Base-by-base conservation (phyloP, 1,284 basidiomycete species). In the Leccinum griseonigrum region DNA sequence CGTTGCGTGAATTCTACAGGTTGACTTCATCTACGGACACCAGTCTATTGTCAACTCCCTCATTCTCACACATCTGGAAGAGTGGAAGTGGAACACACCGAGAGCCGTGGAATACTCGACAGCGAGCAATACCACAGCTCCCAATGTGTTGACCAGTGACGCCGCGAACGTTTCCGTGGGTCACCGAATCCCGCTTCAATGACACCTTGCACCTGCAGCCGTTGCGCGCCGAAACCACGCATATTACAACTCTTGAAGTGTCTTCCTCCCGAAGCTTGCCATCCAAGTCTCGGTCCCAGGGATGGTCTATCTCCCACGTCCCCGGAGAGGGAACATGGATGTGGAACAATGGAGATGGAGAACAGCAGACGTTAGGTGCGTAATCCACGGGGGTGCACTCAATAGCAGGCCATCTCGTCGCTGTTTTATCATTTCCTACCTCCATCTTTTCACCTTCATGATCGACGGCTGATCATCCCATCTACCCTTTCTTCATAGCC, bases 1-100 rank as follows among this genome's bases (percentile, higher is more conserved):
- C 84, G 36, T 79, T 85, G 69, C 85, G 79, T 13, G 90, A 90
- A 64, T 97, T 98, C 74, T 95, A 95, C 73, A 90, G 4, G 88
- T 99, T 72, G 95, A 98, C 75, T 99, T 73, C 85, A 91, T 56
- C 73, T 99, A 97, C 69, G 94, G 95, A 18, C 91, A 86, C 69
- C 97, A 99, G 76, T 98, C 77, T 99, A 97, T 74, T 99, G 97
- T 70, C 0, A 83, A 99, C 22, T 96, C 93, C 1, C 85, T 98
- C 1, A 82, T 99, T 31, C 86, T 98, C 65, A 98, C 96, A 11
- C 95, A 98, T 78, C 88, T 98, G 68, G 97, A 99, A 68, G 90
- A 97, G 67, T 98, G 91, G 85, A 94, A 97, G 68, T 91, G 92
- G 87, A 94, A 95, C 63, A 84, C 85, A 31, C 78, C 5, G 86